Base-by-base conservation (phyloP, 129 eudicot species). In the Deinandra increscens region DNA sequence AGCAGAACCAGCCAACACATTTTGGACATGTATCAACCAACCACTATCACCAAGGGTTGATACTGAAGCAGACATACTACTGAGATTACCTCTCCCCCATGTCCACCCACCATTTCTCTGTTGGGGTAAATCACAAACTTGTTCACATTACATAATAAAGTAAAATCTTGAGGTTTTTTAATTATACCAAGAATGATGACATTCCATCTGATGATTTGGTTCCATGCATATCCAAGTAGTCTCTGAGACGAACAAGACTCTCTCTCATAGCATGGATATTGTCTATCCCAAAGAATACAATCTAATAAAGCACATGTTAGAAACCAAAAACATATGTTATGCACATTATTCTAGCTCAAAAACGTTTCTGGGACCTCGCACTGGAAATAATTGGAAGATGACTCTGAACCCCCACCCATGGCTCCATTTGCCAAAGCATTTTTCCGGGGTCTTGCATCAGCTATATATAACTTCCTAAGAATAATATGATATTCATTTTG, bases 11-110 rank as follows among this genome's bases (percentile, higher is more conserved):
- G 99, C 99, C 73, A 94, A 75, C 18, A 94, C 89, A 82, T 80
- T 87, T 76, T 94, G 99, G 60, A 94, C 84, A 64, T 94, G 96
- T 78, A 78, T 80, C 84, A 94, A 82, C 99, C 99, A 94, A 72
- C 97, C 97, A 65, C 85, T 90, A 73, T 87, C 99, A 65, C 99
- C 99, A 31, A 94, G 90, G 60, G 97, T 94, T 53, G 99, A 87
- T n/a, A 94, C 99, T 70, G 99, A 94, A 74, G 96, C 93, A 71
- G 99, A 89, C 99, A 94, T 94, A 68, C 99, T 85, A 81, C 97
- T 94, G 67, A 94, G 90, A 71, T 90, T 94, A 60, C 99, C 99
- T 75, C 97, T 90, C 22, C 97, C 94, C 99, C 99, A 90, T 9
- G 87, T 85, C 78, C 83, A 85, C 67, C 97, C 99, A 33, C 99